Evolutionary conservation across 2,329 filamentous ascomycete genomes (phyloP).

Genomic region (Cladosporium sp.): DNA sequence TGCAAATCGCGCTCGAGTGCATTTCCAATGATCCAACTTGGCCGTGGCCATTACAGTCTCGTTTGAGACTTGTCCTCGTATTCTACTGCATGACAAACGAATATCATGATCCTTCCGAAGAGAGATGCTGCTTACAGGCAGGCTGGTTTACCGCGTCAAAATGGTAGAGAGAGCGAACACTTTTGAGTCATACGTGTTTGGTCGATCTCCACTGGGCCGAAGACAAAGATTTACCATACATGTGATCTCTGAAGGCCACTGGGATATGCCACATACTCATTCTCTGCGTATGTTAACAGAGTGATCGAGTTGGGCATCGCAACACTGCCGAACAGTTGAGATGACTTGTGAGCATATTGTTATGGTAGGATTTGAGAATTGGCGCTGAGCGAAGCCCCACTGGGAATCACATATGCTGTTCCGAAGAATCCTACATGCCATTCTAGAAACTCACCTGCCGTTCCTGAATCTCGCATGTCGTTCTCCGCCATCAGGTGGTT

Average conservation of each 20-base stretch:
- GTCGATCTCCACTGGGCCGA: not conserved
- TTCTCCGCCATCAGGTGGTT: not conserved
- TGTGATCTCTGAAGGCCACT: not conserved
- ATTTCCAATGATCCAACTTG: not conserved
- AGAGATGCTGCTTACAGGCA: not conserved
- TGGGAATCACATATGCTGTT: not conserved
- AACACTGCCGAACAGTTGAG: not conserved
- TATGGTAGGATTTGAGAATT: not conserved
- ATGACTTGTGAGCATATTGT: not conserved
- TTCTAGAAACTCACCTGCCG: not conserved
- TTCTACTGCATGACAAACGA: not conserved
- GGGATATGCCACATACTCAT: no score
- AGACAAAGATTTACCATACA: not conserved
- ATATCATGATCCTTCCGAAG: not conserved
- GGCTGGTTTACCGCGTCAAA: not conserved
- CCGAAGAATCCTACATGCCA: not conserved
- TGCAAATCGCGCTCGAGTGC: not conserved
- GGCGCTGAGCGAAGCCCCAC: not conserved
- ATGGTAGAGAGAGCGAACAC: not conserved
- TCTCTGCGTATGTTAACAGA: no score
- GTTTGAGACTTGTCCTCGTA: not conserved
- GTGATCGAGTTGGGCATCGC: no score
- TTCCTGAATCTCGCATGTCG: not conserved
- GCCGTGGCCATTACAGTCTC: not conserved
- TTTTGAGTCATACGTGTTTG: not conserved